Base-by-base conservation (phyloP, 2,329 filamentous ascomycete genomes). In the Fusarium verrucosum region DNA sequence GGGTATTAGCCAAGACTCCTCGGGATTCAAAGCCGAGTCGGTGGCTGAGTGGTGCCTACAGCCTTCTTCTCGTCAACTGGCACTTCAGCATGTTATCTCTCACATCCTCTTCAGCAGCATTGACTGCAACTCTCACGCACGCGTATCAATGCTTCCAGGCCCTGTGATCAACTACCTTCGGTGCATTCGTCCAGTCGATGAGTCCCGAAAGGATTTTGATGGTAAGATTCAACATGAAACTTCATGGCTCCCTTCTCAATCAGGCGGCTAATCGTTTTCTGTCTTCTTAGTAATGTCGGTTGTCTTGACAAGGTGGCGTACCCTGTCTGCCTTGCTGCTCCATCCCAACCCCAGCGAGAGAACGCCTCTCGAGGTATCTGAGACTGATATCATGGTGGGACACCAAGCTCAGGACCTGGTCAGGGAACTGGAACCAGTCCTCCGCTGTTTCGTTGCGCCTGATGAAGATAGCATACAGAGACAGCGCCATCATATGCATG, bases 291-390 rank as follows among this genome's bases (percentile, higher is more conserved):
- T 55, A 19, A 51, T 32, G 71, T 59, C 72, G 6, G 46, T 74
- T 17, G 79, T 78, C 3, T 62, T 80, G 14, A 75, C 73, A 17
- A 72, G 74, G 60, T 81, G 80, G 80, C 77, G 79, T 25, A 74
- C 71, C 17, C 69, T 81, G 9, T 77, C 79, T 2, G 75, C 76
- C 16, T 78, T 79, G 50, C 70, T 82, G 7, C 74, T 81, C 10
- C 77, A 80, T 47, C 73, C 78, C 1, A 59, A 50, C 19, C 76
- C 76, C 30, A 76, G 72, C 54, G 72, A 78, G 33, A 72, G 77
- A 6, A 76, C 74, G 1, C 60, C 77, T 1, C 69, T 81, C 7
- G 62, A 64, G 1, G 69, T 72, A 0, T 65, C 73, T 11, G 65
- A 73, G 10, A 55, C 73, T 11, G 65, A 73, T 10, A 55, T 62